phyloP scores from a whole-genome alignment of 345 rosid genomes.

The Sonneratia caseolaris region DNA sequence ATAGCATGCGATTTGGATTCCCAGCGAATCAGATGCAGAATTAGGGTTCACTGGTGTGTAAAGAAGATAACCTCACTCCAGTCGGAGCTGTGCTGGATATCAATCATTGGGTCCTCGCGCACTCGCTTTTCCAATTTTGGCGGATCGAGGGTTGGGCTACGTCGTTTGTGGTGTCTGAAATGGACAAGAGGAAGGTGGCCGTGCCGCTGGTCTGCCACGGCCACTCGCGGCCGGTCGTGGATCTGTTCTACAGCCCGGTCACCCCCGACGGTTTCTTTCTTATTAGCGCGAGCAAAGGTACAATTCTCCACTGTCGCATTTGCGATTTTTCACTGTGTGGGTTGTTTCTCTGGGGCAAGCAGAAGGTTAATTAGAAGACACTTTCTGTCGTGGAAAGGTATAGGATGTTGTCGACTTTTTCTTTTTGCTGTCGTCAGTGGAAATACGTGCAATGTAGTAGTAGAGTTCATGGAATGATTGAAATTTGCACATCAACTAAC shows the following conservation, averaged over 20 bases:
- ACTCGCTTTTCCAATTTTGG: too few relatives aligned
- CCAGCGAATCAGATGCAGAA: too few relatives aligned
- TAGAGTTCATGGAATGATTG: neutral
- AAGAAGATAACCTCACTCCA: too few relatives aligned
- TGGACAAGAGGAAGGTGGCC: slow-evolving; percentile 52
- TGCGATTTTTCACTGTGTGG: neutral
- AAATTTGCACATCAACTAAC: neutral
- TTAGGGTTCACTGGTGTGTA: too few relatives aligned
- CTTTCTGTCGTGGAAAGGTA: neutral
- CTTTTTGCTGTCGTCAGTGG: neutral
- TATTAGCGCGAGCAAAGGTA: slow-evolving; percentile 65
- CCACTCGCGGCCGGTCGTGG: slow-evolving; percentile 60
- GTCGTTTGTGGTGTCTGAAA: slow-evolving; percentile 1
- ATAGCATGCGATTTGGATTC: too few relatives aligned
- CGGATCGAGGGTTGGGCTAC: neutral
- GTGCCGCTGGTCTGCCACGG: slow-evolving; percentile 60
- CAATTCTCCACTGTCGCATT: too few relatives aligned
- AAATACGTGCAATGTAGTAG: neutral
- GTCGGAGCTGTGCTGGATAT: too few relatives aligned
- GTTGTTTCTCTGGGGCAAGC: neutral
- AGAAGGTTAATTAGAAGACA: neutral
- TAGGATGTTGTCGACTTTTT: neutral
- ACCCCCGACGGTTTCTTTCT: slow-evolving; percentile 59
- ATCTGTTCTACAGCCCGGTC: slow-evolving; percentile 49
- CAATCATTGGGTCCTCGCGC: too few relatives aligned